phyloP scores from a whole-genome alignment of 306 rosid genomes.

The Pueraria montana region DNA sequence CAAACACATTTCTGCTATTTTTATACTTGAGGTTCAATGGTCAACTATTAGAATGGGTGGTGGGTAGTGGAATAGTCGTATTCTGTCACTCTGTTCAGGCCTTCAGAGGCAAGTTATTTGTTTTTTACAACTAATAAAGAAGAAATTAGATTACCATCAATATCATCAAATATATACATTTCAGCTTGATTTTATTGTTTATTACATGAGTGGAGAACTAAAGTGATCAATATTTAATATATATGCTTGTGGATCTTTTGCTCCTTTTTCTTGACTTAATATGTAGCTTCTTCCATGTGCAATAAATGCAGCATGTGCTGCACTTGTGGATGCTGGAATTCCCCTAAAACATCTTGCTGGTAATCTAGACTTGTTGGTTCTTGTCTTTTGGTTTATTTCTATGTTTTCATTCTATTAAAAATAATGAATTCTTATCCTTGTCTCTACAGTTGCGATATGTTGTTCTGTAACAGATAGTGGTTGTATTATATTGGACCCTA shows the following conservation, averaged over 20 bases:
- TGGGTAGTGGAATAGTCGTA: conserved; percentile 29
- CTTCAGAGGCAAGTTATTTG: not conserved
- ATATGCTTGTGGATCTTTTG: conserved; percentile 40
- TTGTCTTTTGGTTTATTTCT: conserved; percentile 39
- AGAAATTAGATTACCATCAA: conserved; percentile 34
- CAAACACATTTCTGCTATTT: not conserved
- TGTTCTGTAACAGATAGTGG: conserved; percentile 82
- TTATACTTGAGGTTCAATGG: conserved; percentile 1
- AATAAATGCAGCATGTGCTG: conserved; percentile 93
- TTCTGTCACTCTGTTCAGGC: conserved; percentile 1
- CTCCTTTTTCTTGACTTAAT: conserved; percentile 62
- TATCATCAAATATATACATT: not conserved
- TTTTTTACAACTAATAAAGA: not conserved
- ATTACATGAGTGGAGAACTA: not conserved
- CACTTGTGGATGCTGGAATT: conserved; percentile 92
- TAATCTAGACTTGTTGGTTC: conserved; percentile 51
- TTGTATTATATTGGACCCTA: conserved; percentile 79
- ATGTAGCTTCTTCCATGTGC: conserved; percentile 93
- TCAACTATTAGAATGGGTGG: not conserved
- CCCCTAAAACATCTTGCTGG: conserved; percentile 96
- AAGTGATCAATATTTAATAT: conserved; percentile 22
- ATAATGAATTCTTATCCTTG: conserved; percentile 49
- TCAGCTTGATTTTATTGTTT: conserved; percentile 26
- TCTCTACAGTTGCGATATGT: conserved; percentile 82
- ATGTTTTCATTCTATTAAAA: conserved; percentile 33